phyloP scores from a whole-genome alignment of 495 filamentous ascomycete genomes.

The Glutinoglossum americanum region DNA sequence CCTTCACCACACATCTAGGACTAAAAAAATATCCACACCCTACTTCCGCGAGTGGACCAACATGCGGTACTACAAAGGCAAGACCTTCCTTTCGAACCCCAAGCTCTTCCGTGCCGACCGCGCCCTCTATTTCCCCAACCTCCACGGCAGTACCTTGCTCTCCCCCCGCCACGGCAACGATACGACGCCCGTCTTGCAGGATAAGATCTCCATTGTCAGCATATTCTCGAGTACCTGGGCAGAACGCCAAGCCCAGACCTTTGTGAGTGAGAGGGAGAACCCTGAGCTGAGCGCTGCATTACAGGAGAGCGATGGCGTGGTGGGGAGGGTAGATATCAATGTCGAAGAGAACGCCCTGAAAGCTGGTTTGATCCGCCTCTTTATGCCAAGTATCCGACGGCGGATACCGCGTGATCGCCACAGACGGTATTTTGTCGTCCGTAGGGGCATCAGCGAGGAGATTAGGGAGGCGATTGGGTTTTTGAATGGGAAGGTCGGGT shows the following conservation, averaged over 20 bases:
- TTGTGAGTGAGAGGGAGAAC: constrained; percentile 40
- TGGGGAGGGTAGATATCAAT: constrained; percentile 69
- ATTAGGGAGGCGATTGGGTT: constrained; percentile 61
- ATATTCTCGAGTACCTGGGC: constrained; percentile 72
- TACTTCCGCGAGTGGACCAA: constrained; percentile 90
- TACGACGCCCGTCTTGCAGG: constrained; percentile 50
- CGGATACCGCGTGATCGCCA: constrained; percentile 37
- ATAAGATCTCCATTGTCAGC: constrained; percentile 53
- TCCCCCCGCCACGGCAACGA: constrained; percentile 23
- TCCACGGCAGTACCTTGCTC: constrained; percentile 53
- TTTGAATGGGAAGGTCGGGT: constrained; percentile 76
- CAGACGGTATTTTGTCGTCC: constrained; percentile 63
- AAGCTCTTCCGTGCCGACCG: constrained; percentile 51
- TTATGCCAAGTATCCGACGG: constrained; percentile 37
- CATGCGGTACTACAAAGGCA: constrained; percentile 61
- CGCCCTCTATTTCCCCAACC: constrained; percentile 83
- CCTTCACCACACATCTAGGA: constrained; percentile 12
- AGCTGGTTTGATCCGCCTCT: constrained; percentile 47
- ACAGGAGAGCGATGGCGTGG: constrained; percentile 21
- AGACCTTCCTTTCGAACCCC: constrained; percentile 64
- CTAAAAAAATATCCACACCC: constrained; percentile 41
- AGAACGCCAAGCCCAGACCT: constrained; percentile 53
- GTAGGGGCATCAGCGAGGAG: constrained; percentile 47
- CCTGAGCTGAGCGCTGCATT: constrained; percentile 36
- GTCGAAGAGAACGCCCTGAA: constrained; percentile 63